These are phyloP conservation scores for Canavalia gladiata DNA, from an alignment of 306 rosid genomes.

Conservation along the genomic window DNA sequence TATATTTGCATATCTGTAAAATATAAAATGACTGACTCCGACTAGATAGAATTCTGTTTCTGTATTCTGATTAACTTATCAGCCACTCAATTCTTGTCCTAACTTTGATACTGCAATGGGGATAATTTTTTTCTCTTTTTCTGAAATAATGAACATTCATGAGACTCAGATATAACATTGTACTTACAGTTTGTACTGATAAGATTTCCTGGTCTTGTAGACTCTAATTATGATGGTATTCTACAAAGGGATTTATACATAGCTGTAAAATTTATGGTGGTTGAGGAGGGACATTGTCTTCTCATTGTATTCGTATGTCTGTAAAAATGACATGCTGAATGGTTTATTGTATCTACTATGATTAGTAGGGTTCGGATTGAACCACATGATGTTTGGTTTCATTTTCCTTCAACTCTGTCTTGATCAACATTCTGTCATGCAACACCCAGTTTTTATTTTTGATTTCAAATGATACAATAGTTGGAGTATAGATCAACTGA, in stretches of 20 bases:
- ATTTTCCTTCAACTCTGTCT: no score
- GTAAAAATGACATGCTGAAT: neutral
- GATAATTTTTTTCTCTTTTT: neutral
- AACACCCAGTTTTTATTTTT: neutral
- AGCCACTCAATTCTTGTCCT: neutral
- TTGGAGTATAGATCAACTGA: neutral
- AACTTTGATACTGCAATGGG: neutral
- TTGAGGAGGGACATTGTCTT: constrained; percentile 34
- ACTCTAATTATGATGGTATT: neutral
- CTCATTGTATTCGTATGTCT: neutral
- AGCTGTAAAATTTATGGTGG: constrained; percentile 28
- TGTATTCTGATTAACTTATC: constrained; percentile 6
- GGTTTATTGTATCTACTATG: neutral
- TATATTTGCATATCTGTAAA: neutral
- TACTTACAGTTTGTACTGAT: neutral
- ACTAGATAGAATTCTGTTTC: neutral
- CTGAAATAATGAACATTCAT: constrained; percentile 16
- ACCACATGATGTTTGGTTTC: no score
- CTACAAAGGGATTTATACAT: constrained; percentile 7
- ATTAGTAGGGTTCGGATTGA: neutral
- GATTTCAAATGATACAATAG: neutral
- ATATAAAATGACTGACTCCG: neutral
- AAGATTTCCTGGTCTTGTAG: constrained; percentile 19
- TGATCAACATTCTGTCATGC: neutral
- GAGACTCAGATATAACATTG: constrained; percentile 1